Evolutionary conservation across 208 protist genomes (phyloP).

Genomic region (Novymonas esmeraldas): DNA sequence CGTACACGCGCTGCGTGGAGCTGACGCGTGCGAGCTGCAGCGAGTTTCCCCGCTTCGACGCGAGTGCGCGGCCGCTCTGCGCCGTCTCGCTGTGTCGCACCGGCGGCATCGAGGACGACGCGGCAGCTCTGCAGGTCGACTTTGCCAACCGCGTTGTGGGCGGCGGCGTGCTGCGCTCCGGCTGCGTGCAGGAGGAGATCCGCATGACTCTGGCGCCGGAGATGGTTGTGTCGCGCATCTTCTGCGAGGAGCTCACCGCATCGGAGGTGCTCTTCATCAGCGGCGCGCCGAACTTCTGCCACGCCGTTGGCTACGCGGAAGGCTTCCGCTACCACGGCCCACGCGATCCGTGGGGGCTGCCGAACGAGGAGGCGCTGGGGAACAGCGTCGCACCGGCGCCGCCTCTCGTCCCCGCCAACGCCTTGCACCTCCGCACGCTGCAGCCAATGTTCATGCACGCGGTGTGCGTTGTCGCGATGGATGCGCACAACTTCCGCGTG

Average conservation of each 20-base stretch:
- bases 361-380: not conserved
- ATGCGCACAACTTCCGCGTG: constrained; percentile 57
- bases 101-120: constrained; percentile 70
- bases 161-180: constrained; percentile 78
- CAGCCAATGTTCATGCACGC: constrained; percentile 33
- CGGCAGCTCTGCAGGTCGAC: constrained; percentile 69
- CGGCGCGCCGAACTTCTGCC: constrained; percentile 57
- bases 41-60: constrained; percentile 48
- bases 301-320: constrained; percentile 70
- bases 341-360: constrained; percentile 9
- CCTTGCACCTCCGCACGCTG: constrained; percentile 1
- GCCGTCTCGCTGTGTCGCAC: constrained; percentile 23
- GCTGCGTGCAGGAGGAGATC: constrained; percentile 93
- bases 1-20: constrained; percentile 32
- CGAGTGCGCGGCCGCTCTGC: constrained; percentile 31
- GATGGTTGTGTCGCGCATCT: constrained; percentile 67
- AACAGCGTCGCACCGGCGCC: not conserved
- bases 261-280: constrained; percentile 76
- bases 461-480: constrained; percentile 68
- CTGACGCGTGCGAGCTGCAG: constrained; percentile 36
- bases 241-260: constrained; percentile 64
- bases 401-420: not conserved
- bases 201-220: constrained; percentile 84
- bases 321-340: constrained; percentile 50
- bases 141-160: constrained; percentile 91